These are phyloP conservation scores for Nemania sp. DNA, from an alignment of 2,329 filamentous ascomycete genomes.

Conservation along the genomic window DNA sequence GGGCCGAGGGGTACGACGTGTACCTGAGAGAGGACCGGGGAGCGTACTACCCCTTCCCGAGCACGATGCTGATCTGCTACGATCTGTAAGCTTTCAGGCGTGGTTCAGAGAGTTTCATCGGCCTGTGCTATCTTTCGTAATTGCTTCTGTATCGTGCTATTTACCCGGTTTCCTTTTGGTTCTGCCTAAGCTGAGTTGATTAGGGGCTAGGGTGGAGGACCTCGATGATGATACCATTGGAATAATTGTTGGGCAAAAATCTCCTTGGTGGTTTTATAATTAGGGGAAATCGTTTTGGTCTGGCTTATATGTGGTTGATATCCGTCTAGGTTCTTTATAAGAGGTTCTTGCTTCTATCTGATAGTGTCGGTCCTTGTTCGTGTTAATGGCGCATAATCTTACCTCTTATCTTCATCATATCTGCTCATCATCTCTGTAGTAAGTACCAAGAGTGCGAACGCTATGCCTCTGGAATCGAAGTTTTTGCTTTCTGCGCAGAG, in stretches of 20 bases:
- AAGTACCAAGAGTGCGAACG: no score
- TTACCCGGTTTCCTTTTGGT: background rate
- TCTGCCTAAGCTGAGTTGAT: background rate
- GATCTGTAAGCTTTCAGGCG: constrained; percentile 23
- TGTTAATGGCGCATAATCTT: no score
- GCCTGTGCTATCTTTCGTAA: no score
- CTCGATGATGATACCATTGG: constrained; percentile 17
- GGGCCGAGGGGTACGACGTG: constrained; percentile 57
- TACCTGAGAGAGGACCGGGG: constrained; percentile 72
- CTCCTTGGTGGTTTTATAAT: background rate
- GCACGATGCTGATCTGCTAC: constrained; percentile 46
- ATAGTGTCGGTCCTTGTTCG: no score
- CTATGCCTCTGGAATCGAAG: no score
- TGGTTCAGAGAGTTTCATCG: no score
- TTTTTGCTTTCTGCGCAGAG: no score
- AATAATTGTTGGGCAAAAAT: background rate
- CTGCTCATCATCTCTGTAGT: no score
- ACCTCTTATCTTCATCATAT: no score
- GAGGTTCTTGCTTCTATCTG: no score
- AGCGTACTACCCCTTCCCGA: constrained; percentile 50
- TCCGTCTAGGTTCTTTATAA: background rate
- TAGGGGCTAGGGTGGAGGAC: background rate
- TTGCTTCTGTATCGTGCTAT: background rate
- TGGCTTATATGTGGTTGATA: background rate
- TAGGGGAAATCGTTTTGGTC: background rate